phyloP scores from a whole-genome alignment of 2,329 filamentous ascomycete genomes.

The Tolypocladium tundrense region DNA sequence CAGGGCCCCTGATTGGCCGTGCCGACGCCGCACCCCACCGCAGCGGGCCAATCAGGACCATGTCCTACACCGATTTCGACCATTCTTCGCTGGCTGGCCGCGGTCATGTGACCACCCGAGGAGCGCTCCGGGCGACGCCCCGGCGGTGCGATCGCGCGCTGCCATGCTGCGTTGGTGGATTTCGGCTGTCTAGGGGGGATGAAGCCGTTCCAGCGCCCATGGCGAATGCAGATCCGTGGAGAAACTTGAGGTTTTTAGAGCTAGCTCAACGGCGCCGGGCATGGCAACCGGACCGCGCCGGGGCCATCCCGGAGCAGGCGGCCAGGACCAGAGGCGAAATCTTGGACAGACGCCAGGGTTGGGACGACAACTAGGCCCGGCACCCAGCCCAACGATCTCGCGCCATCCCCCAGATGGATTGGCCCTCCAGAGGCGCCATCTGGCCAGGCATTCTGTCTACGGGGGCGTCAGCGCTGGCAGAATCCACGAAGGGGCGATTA shows the following conservation, averaged over 20 bases:
- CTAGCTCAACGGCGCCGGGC: background rate
- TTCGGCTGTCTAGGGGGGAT: background rate
- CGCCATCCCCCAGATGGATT: background rate
- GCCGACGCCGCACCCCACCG: slow-evolving; percentile 7
- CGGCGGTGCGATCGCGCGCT: background rate
- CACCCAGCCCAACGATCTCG: background rate
- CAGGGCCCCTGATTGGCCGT: slow-evolving; percentile 18
- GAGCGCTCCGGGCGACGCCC: background rate
- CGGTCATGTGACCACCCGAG: slow-evolving; percentile 12
- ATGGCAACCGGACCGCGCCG: background rate
- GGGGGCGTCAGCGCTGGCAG: background rate
- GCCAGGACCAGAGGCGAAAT: background rate
- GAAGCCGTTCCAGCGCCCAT: background rate
- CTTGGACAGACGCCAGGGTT: background rate
- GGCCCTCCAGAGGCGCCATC: background rate
- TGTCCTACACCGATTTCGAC: slow-evolving; percentile 20
- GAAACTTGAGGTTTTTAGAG: background rate
- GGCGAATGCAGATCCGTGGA: background rate
- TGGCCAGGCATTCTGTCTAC: background rate
- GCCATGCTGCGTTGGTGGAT: background rate
- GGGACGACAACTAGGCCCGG: background rate
- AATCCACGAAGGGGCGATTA: background rate
- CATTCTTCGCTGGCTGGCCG: slow-evolving; percentile 1
- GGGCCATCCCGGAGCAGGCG: background rate
- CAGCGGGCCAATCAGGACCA: slow-evolving; percentile 18